phyloP scores from a whole-genome alignment of 2,329 filamentous ascomycete genomes.

The Leptographium lundbergii region DNA sequence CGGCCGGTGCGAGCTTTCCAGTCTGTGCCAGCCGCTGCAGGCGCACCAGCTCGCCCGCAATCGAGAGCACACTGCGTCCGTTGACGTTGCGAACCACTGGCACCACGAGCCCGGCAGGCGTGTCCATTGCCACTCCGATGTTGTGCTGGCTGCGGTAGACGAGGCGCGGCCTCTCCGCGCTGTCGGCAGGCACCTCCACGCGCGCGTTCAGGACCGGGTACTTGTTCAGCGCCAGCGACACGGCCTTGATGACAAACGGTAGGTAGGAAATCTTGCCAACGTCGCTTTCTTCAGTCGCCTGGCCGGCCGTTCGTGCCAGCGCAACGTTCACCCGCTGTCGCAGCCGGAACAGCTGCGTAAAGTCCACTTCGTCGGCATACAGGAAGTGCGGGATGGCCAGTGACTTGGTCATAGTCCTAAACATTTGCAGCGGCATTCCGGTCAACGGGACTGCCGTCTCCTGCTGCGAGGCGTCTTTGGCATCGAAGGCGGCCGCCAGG shows the following conservation, averaged over 20 bases:
- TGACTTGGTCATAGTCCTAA: conserved; percentile 92
- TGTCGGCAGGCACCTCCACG: conserved; percentile 43
- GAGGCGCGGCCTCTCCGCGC: conserved; percentile 53
- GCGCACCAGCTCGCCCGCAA: conserved; percentile 63
- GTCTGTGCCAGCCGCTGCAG: conserved; percentile 59
- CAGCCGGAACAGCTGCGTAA: conserved; percentile 60
- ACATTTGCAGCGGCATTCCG: conserved; percentile 82
- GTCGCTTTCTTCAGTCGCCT: not conserved
- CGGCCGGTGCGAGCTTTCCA: conserved; percentile 62
- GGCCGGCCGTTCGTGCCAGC: conserved; percentile 20
- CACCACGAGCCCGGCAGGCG: conserved; percentile 74
- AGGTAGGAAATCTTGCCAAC: conserved; percentile 65
- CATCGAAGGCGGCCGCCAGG: not conserved
- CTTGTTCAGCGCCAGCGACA: conserved; percentile 69
- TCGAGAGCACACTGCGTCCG: conserved; percentile 59
- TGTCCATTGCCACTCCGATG: conserved; percentile 93
- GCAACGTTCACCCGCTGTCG: conserved; percentile 61
- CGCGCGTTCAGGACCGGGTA: conserved; percentile 83
- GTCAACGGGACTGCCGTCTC: conserved; percentile 63
- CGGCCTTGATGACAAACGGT: conserved; percentile 90
- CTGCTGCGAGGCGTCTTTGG: conserved; percentile 34
- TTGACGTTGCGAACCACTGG: conserved; percentile 83
- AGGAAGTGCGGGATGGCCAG: conserved; percentile 89
- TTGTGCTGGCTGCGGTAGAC: conserved; percentile 78
- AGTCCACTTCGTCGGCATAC: conserved; percentile 81